These are phyloP conservation scores for Penium margaritaceum DNA, from an alignment of 139 green algal genomes.

Conservation along the genomic window DNA sequence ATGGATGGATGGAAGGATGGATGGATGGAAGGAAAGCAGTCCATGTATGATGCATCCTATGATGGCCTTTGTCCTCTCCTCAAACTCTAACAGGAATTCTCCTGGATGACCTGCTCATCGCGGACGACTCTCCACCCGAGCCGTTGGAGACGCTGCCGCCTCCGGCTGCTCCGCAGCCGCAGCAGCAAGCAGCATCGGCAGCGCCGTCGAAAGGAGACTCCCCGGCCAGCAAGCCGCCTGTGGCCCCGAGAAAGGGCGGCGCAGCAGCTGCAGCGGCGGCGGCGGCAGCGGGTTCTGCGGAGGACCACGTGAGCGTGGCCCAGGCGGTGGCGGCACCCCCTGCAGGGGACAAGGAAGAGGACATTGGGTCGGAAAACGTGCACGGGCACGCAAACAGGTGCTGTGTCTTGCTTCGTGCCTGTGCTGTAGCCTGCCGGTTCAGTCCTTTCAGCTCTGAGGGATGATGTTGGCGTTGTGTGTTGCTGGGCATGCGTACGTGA, in stretches of 20 bases:
- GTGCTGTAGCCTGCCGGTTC: no score
- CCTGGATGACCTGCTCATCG: slow-evolving; percentile 75
- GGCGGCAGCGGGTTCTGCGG: background rate
- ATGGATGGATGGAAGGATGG: no score
- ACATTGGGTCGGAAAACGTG: background rate
- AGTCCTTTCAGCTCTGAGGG: no score
- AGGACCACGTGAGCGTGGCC: background rate
- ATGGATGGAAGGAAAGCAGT: no score
- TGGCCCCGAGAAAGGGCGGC: background rate
- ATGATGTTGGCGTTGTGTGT: no score
- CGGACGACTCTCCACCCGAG: slow-evolving; percentile 39
- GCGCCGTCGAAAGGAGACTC: background rate
- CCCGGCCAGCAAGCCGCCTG: background rate
- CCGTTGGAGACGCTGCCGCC: background rate
- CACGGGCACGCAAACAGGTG: no score
- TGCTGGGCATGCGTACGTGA: no score
- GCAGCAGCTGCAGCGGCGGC: background rate
- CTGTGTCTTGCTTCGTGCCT: no score
- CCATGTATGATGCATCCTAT: no score
- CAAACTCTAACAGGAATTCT: no score
- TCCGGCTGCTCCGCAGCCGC: background rate
- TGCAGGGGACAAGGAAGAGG: background rate
- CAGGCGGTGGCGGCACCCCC: background rate
- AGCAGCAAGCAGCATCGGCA: no score
- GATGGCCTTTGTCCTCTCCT: no score